Percentiles rank a stretch among this genome's conserved stretches.
These are phyloP conservation scores for Lactarius hatsudake DNA, from an alignment of 768 basidiomycete species.

Conservation along the genomic window DNA sequence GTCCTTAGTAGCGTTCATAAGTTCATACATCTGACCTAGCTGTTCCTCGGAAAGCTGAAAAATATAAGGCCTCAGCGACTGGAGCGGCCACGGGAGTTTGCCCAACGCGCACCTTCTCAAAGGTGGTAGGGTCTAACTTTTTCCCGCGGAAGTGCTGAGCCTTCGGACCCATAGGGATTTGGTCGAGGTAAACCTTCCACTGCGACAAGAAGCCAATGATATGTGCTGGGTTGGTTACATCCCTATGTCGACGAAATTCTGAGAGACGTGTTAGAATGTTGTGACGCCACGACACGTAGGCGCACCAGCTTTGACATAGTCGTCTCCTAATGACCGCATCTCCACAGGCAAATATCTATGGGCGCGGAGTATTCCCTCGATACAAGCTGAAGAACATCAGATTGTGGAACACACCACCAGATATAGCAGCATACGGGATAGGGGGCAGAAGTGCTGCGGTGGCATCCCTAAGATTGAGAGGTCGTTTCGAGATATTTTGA, in stretches of 20 bases:
- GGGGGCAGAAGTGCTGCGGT: conserved; percentile 42
- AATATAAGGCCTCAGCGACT: not conserved
- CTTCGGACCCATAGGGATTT: conserved; percentile 50
- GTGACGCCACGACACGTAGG: not conserved
- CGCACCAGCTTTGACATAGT: conserved; percentile 43
- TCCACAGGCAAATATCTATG: conserved; percentile 44
- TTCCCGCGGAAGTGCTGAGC: conserved; percentile 54
- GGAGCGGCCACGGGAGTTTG: conserved; percentile 1
- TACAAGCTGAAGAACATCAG: conserved; percentile 36
- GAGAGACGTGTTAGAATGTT: not conserved
- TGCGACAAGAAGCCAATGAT: conserved; percentile 94
- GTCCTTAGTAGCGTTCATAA: conserved; percentile 88
- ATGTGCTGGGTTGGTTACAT: conserved; percentile 80
- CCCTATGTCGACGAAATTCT: conserved; percentile 87
- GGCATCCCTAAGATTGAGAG: conserved; percentile 34
- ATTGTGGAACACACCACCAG: not conserved
- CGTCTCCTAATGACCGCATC: conserved; percentile 47
- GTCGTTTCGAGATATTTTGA: conserved; percentile 33
- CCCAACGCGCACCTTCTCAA: conserved; percentile 62
- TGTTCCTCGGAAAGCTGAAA: conserved; percentile 85
- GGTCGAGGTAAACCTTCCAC: conserved; percentile 92
- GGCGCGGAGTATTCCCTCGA: conserved; percentile 42
- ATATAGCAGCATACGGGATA: conserved; percentile 35
- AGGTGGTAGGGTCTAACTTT: conserved; percentile 63
- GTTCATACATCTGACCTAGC: conserved; percentile 88